Evolutionary conservation across 106 monocot species (phyloP).

Genomic region (Ottelia alismoides): DNA sequence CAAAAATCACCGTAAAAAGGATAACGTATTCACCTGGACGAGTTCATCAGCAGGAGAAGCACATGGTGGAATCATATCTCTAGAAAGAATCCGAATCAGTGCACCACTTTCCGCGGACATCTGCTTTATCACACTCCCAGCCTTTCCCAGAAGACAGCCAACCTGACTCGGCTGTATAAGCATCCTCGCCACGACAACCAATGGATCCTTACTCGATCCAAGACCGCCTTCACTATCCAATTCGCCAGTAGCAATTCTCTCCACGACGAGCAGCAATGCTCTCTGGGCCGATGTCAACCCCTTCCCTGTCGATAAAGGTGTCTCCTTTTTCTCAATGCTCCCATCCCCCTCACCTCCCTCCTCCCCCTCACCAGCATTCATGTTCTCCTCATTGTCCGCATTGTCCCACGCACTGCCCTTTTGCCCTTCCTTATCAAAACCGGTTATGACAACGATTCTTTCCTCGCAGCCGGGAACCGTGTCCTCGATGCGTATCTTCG

Average conservation of each 20-base stretch:
- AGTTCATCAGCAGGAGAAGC: constrained; percentile 62
- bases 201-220: constrained; percentile 19
- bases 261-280: constrained; percentile 78
- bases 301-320: constrained; percentile 25
- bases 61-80: constrained; percentile 73
- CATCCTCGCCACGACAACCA: constrained; percentile 36
- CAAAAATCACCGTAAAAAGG: too few species aligned
- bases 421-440: constrained; percentile 34
- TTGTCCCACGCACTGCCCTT: too few species aligned
- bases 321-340: constrained; percentile 19
- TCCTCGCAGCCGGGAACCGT: constrained; percentile 60
- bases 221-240: constrained; percentile 35
- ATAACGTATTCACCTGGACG: constrained; percentile 78
- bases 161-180: constrained; percentile 74
- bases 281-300: constrained; percentile 35
- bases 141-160: constrained; percentile 75
- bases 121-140: constrained; percentile 83
- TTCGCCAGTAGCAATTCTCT: constrained; percentile 53
- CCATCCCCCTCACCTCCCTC: constrained; percentile 15
- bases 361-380: constrained; percentile 11
- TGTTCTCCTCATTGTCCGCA: too few species aligned
- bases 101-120: constrained; percentile 84
- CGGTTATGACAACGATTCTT: constrained; percentile 62
- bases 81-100: constrained; percentile 63
- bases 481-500: constrained; percentile 73